Percentiles rank a stretch among this genome's conserved stretches.
These are phyloP conservation scores for Rhizopogon vulgaris DNA, from an alignment of 768 basidiomycete species.

Conservation along the genomic window DNA sequence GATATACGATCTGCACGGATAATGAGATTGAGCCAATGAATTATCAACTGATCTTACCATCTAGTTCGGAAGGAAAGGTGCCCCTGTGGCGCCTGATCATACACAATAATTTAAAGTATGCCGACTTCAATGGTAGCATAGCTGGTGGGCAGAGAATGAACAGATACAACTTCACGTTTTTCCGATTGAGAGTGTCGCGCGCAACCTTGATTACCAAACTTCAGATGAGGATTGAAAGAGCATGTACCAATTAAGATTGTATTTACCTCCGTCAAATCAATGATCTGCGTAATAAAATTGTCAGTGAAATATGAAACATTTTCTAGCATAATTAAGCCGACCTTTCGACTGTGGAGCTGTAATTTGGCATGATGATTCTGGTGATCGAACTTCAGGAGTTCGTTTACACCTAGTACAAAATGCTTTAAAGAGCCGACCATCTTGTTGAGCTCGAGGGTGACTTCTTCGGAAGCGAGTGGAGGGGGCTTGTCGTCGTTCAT, in stretches of 20 bases:
- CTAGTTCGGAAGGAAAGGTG: slow-evolving; percentile 20
- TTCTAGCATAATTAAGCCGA: background rate
- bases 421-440: slow-evolving; percentile 23
- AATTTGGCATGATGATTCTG: slow-evolving; percentile 15
- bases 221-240: background rate
- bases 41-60: slow-evolving; percentile 12
- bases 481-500: slow-evolving; percentile 8
- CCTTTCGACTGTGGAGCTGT: slow-evolving; percentile 22
- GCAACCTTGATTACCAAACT: slow-evolving; percentile 31
- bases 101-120: slow-evolving; percentile 44
- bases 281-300: slow-evolving; percentile 29
- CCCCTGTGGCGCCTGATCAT: slow-evolving; percentile 31
- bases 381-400: slow-evolving; percentile 15
- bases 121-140: slow-evolving; percentile 36
- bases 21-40: slow-evolving; percentile 1
- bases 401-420: slow-evolving; percentile 24
- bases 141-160: slow-evolving; percentile 40
- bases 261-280: slow-evolving; percentile 47
- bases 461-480: slow-evolving; percentile 16
- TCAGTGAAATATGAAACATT: slow-evolving; percentile 3
- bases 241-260: slow-evolving; percentile 1
- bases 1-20: slow-evolving; percentile 23
- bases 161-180: slow-evolving; percentile 37
- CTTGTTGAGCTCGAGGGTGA: slow-evolving; percentile 22
- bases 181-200: slow-evolving; percentile 37